A percentile compares a stretch with the other conserved stretches of the same genome.
These are phyloP conservation scores for Hansenula sp. DNA, from an alignment of 1,139 yeast species.

Conservation along the genomic window DNA sequence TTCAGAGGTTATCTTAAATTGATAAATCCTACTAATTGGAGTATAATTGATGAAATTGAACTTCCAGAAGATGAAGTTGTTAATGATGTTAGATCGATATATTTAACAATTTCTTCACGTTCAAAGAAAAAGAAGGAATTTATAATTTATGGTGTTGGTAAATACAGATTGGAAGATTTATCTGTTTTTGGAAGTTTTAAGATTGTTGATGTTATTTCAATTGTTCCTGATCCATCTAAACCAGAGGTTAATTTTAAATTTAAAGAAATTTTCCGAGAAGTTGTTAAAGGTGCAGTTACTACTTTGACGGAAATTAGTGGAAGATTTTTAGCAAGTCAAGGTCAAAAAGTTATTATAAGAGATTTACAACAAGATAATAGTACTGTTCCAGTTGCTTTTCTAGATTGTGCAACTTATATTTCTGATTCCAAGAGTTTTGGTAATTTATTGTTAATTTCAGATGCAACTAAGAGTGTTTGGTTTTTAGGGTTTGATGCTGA, in stretches of 20 bases:
- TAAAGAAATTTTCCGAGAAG: conserved; percentile 72
- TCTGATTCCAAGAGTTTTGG: conserved; percentile 81
- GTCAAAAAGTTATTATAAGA: conserved; percentile 79
- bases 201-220: conserved; percentile 71
- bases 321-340: conserved; percentile 79
- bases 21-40: conserved; percentile 70
- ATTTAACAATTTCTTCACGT: conserved; percentile 36
- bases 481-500: conserved; percentile 92
- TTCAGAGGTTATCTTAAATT: conserved; percentile 61
- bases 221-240: conserved; percentile 85
- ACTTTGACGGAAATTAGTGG: conserved; percentile 81
- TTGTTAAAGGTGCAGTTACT: conserved; percentile 81
- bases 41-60: conserved; percentile 65
- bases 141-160: conserved; percentile 75
- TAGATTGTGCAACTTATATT: conserved; percentile 77
- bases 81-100: conserved; percentile 29
- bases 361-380: conserved; percentile 78
- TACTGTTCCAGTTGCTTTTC: conserved; percentile 89
- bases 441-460: conserved; percentile 75
- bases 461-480: conserved; percentile 74
- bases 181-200: conserved; percentile 78
- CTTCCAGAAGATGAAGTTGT: conserved; percentile 65
- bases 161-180: conserved; percentile 76
- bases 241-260: conserved; percentile 83
- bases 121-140: conserved; percentile 62